A percentile compares a stretch with the other conserved stretches of the same genome.
These are phyloP conservation scores for Fereydounia khargensis DNA, from an alignment of 1,284 basidiomycete species.

Conservation along the genomic window DNA sequence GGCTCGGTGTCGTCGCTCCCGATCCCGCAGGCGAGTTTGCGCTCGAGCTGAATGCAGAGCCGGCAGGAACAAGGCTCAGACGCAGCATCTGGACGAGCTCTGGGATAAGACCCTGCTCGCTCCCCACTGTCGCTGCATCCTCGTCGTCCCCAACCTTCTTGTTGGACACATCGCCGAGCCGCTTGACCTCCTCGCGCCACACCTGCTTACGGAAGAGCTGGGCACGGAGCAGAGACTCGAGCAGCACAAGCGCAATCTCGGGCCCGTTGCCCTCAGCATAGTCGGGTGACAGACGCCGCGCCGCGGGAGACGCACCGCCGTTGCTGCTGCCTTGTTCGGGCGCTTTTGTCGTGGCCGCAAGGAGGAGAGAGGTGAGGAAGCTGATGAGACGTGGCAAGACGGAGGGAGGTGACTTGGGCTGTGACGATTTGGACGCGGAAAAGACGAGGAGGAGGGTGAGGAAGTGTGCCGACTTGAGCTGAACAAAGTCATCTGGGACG, in stretches of 20 bases:
- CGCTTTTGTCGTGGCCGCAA: slow-evolving; percentile 18
- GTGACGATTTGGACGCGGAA: slow-evolving; percentile 19
- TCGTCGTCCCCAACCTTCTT: slow-evolving; percentile 5
- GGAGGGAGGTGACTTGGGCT: slow-evolving; percentile 16
- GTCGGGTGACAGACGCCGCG: slow-evolving; percentile 24
- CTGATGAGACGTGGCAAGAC: slow-evolving; percentile 25
- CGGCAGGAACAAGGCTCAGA: slow-evolving; percentile 16
- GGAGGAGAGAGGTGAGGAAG: slow-evolving; percentile 29
- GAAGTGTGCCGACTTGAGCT: slow-evolving; percentile 83
- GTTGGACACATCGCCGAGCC: slow-evolving; percentile 12
- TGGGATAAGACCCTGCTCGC: slow-evolving; percentile 34
- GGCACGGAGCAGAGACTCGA: slow-evolving; percentile 79
- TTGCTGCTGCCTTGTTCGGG: not conserved
- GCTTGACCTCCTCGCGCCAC: slow-evolving; percentile 58
- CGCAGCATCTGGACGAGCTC: slow-evolving; percentile 30
- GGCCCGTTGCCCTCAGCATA: slow-evolving; percentile 65
- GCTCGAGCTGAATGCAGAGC: slow-evolving; percentile 14
- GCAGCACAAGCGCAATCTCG: slow-evolving; percentile 84
- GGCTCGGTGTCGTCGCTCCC: slow-evolving; percentile 25
- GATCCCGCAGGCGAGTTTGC: slow-evolving; percentile 25
- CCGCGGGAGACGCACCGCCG: slow-evolving; percentile 11
- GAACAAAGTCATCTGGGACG: slow-evolving; percentile 86
- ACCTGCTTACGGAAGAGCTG: slow-evolving; percentile 68
- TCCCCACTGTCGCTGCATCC: slow-evolving; percentile 1
- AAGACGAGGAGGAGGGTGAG: slow-evolving; percentile 72